Percentiles rank a stretch among this genome's conserved stretches.
Evolutionary conservation across 768 basidiomycete genomes (phyloP).

Genomic region (Sporobolomyces roseus): DNA sequence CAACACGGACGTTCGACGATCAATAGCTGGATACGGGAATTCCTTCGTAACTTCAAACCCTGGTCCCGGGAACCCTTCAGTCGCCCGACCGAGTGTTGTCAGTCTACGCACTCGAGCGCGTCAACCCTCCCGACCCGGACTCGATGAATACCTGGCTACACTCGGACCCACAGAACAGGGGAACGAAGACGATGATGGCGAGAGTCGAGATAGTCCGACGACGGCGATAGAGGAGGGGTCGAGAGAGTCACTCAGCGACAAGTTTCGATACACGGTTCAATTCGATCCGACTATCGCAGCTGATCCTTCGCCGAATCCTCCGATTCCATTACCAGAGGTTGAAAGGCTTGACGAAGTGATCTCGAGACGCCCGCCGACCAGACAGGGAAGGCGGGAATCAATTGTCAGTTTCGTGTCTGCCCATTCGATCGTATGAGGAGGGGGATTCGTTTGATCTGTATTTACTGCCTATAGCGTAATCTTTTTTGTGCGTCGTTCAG

Average conservation of each 20-base stretch:
- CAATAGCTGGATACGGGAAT: neutral
- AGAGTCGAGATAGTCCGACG: neutral
- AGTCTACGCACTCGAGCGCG: neutral
- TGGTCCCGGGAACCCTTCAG: neutral
- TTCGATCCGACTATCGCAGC: neutral
- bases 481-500: too few species aligned
- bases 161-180: neutral
- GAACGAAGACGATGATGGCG: neutral
- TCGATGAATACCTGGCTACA: neutral
- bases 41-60: neutral
- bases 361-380: too few species aligned
- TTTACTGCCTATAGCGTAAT: too few species aligned
- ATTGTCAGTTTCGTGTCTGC: too few species aligned
- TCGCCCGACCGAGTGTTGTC: neutral
- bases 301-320: neutral
- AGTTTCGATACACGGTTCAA: neutral
- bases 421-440: too few species aligned
- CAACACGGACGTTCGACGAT: neutral
- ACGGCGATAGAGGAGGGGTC: neutral
- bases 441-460: too few species aligned
- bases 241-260: conserved; percentile 1
- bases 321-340: too few species aligned
- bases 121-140: neutral
- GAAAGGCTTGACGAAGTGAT: too few species aligned
- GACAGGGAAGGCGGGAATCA: too few species aligned